A percentile compares a stretch with the other conserved stretches of the same genome.
These are phyloP conservation scores for Gremmenia infestans DNA, from an alignment of 2,329 filamentous ascomycete genomes.

Conservation along the genomic window DNA sequence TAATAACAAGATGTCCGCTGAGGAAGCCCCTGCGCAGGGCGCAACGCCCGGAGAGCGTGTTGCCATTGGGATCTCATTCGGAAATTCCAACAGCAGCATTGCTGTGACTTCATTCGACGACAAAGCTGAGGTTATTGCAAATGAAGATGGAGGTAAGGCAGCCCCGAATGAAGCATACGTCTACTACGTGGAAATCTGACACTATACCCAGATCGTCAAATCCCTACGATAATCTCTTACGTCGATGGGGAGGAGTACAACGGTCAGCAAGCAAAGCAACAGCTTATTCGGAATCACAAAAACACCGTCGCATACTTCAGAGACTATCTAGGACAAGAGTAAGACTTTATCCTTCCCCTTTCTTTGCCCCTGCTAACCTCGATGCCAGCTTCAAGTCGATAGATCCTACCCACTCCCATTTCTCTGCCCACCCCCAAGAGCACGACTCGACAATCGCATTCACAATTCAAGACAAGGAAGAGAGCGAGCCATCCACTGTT, in stretches of 20 bases:
- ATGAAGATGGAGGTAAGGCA: slow-evolving; percentile 88
- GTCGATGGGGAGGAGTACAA: slow-evolving; percentile 95
- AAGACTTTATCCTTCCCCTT: slow-evolving; percentile 32
- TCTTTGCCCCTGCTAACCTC: slow-evolving; percentile 18
- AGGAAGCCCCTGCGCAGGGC: slow-evolving; percentile 20
- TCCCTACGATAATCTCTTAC: slow-evolving; percentile 90
- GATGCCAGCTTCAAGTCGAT: slow-evolving; percentile 75
- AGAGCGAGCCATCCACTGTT: slow-evolving; percentile 60
- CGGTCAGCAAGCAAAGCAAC: slow-evolving; percentile 88
- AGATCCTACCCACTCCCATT: slow-evolving; percentile 91
- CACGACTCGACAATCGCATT: slow-evolving; percentile 70
- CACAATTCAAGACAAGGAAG: slow-evolving; percentile 72
- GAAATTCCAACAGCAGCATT: slow-evolving; percentile 98
- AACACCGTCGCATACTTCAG: slow-evolving; percentile 96
- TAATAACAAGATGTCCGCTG: slow-evolving; percentile 27
- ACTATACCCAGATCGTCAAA: slow-evolving; percentile 73
- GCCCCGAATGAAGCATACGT: not conserved
- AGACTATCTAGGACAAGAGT: slow-evolving; percentile 94
- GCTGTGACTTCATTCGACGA: slow-evolving; percentile 89
- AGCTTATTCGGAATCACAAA: slow-evolving; percentile 84
- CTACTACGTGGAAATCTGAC: not conserved
- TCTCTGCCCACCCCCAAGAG: slow-evolving; percentile 84
- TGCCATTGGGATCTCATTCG: slow-evolving; percentile 94
- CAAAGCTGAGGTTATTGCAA: slow-evolving; percentile 96
- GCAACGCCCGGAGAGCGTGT: slow-evolving; percentile 52